A percentile compares a stretch with the other conserved stretches of the same genome.
Evolutionary conservation across 768 basidiomycete genomes (phyloP).

Genomic region (Nevesoporus exiguus): DNA sequence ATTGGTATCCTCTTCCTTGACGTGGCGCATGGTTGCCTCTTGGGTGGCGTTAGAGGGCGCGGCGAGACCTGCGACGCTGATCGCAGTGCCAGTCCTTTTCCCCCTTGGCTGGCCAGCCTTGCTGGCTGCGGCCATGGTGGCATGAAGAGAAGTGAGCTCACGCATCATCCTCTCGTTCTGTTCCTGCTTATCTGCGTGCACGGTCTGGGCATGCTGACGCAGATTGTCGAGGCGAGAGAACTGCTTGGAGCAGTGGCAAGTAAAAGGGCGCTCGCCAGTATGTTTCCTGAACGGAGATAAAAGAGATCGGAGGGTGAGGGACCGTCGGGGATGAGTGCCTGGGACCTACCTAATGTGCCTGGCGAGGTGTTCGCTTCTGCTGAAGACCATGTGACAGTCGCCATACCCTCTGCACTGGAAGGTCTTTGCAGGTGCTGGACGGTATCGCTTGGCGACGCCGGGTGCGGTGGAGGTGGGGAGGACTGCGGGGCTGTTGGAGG

Average conservation of each 20-base stretch:
- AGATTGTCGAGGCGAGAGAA: conserved; percentile 97
- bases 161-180: conserved; percentile 92
- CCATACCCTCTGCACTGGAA: conserved; percentile 95
- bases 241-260: conserved; percentile 92
- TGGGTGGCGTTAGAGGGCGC: conserved; percentile 13
- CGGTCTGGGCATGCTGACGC: conserved; percentile 94
- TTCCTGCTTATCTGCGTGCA: conserved; percentile 91
- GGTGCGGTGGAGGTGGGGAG: conserved; percentile 16
- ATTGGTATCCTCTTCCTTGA: conserved; percentile 44
- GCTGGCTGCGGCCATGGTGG: conserved; percentile 63
- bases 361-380: conserved; percentile 91
- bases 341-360: conserved; percentile 84
- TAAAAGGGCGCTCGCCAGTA: conserved; percentile 95
- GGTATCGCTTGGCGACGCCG: conserved; percentile 59
- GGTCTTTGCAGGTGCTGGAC: conserved; percentile 85
- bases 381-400: conserved; percentile 96
- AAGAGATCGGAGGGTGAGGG: conserved; percentile 22
- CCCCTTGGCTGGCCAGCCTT: conserved; percentile 37
- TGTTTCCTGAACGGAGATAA: conserved; percentile 69
- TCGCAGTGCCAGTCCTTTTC: conserved; percentile 35
- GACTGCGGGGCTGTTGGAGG: conserved; percentile 8
- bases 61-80: not conserved
- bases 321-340: conserved; percentile 19
- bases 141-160: conserved; percentile 79
- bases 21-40: conserved; percentile 18